Evolutionary conservation across 805 yeast genomes (phyloP), one percentile per base, ranked within the genome.

Genomic region (Saturnispora zaruensis): DNA sequence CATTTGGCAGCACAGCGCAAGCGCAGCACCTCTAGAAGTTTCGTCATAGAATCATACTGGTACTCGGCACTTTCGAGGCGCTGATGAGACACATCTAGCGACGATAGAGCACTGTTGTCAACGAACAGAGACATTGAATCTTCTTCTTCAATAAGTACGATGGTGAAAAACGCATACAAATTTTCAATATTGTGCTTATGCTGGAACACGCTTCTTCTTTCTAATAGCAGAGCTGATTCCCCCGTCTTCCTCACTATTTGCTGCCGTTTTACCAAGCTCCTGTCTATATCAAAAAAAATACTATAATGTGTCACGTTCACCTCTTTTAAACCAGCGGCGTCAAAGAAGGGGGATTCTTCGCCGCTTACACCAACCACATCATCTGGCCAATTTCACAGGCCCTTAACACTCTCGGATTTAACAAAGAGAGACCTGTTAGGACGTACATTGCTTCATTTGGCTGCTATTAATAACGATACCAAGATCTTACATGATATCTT

Each of bases 1-100:
- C 99, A 93, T 66, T 93, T 93, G 51, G 66, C 59, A 20, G 75
- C 72, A 65, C 98, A 91, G 3, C 76, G 73, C 33, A 70, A 65
- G 33, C 85, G 70, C 55, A 90, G 73, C 41, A 76, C 72, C 34
- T 56, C 51, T 25, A 63, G 53, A 0, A 84, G 77, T 3, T 72
- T 60, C 43, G 73, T 66, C 75, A 81, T 77, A 2, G 88, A 88
- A 18, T 75, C 77, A 59, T 72, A 84, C 60, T 86, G 95, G 44
- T 82, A 72, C 54, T 73, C 78, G 1, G 93, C 91, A 16, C 81
- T 56, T 60, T 75, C 73, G 50, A 86, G 51, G 68, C 76, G 81
- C 59, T 78, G 79, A 4, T 77, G 79, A 57, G 82, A 78, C 13
- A 81, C 81, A 44, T 71, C 75, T 54, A 74, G 77, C 56, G 71